phyloP scores from a whole-genome alignment of 2,329 filamentous ascomycete genomes.

The Ascocoryne sarcoides region DNA sequence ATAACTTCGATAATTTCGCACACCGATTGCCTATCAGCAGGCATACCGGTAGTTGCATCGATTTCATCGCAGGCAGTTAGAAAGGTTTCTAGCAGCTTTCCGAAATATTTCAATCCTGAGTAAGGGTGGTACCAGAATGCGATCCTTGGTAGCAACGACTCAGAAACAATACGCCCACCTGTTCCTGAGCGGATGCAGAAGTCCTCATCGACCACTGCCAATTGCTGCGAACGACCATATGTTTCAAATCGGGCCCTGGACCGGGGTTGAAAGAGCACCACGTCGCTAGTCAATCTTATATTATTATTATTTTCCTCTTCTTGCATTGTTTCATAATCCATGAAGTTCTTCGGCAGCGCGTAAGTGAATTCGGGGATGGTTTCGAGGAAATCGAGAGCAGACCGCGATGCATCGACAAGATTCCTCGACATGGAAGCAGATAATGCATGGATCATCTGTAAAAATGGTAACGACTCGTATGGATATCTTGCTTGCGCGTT shows the following conservation, averaged over 20 bases:
- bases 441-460: conserved; percentile 61
- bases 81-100: conserved; percentile 64
- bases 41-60: conserved; percentile 34
- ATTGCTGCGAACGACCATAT: conserved; percentile 2
- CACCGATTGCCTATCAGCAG: conserved; percentile 50
- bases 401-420: conserved; percentile 30
- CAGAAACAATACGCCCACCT: conserved; percentile 64
- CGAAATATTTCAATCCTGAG: conserved; percentile 71
- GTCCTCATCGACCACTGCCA: conserved; percentile 31
- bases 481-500: conserved; percentile 72
- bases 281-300: conserved; percentile 56
- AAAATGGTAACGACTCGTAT: conserved; percentile 73
- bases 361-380: conserved; percentile 52
- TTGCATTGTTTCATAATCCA: conserved; percentile 65
- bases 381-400: conserved; percentile 56
- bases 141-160: conserved; percentile 67
- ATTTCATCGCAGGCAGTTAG: conserved; percentile 44
- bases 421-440: conserved; percentile 37
- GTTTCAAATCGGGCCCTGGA: conserved; percentile 6
- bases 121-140: conserved; percentile 67
- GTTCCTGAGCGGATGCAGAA: conserved; percentile 60
- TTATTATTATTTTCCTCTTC: conserved; percentile 82
- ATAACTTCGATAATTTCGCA: conserved; percentile 69
- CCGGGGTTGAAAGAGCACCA: conserved; percentile 52
- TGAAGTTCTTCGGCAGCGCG: conserved; percentile 61